A percentile compares a stretch with the other conserved stretches of the same genome.
Evolutionary conservation across 2,329 filamentous ascomycete genomes (phyloP).

Genomic region (Tolypocladium sp.): DNA sequence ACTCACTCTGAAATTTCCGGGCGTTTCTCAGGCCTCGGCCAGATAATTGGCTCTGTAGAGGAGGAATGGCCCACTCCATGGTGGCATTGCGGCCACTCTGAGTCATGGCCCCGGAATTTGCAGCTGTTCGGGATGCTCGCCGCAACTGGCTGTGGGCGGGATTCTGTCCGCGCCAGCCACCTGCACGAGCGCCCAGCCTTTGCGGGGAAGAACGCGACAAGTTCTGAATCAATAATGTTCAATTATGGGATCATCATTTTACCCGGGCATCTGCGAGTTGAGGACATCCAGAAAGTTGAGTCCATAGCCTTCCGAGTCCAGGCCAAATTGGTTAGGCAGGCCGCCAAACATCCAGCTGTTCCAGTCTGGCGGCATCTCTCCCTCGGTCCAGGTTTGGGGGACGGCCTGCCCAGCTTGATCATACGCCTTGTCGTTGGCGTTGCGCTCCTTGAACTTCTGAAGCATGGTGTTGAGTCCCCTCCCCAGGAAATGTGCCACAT

Average conservation of each 20-base stretch:
- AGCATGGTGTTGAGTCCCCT: constrained; percentile 19
- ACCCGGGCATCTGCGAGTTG: constrained; percentile 16
- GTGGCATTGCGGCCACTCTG: too few species aligned
- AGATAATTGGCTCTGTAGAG: background rate
- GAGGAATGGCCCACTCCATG: background rate
- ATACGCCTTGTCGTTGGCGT: constrained; percentile 5
- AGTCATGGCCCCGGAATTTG: background rate
- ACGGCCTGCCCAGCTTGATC: constrained; percentile 1
- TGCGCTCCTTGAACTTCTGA: constrained; percentile 14
- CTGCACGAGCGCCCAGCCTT: too few species aligned
- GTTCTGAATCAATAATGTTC: background rate
- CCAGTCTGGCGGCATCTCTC: constrained; percentile 8
- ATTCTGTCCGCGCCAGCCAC: background rate
- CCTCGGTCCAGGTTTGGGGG: constrained; percentile 1
- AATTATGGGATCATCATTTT: background rate
- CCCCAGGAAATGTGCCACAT: constrained; percentile 19
- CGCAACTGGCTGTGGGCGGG: background rate
- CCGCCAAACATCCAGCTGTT: constrained; percentile 17
- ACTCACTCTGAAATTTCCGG: background rate
- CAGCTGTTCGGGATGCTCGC: background rate
- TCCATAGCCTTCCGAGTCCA: constrained; percentile 12
- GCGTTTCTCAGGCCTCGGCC: background rate
- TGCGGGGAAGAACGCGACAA: too few species aligned
- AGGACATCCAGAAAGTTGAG: constrained; percentile 15
- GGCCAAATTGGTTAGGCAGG: constrained; percentile 4